These are phyloP conservation scores for Boletellus emodensis DNA, from an alignment of 768 basidiomycete genomes.

Conservation along the genomic window DNA sequence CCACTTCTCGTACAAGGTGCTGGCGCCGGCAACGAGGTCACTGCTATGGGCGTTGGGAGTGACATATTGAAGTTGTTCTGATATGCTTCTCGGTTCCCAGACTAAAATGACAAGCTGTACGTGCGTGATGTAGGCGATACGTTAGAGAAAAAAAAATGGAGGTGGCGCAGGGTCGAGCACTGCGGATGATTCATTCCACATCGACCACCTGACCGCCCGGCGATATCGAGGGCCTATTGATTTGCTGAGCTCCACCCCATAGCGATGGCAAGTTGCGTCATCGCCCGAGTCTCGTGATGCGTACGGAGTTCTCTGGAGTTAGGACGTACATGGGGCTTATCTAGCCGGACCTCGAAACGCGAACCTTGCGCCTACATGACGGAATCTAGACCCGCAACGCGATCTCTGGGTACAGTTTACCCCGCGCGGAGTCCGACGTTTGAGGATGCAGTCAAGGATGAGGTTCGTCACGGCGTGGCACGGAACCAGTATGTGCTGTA, in stretches of 20 bases:
- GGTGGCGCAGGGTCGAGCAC: not conserved
- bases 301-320: not conserved
- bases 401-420: not conserved
- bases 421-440: not conserved
- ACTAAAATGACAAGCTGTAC: constrained; percentile 5
- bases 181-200: not conserved
- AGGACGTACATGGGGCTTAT: constrained; percentile 3
- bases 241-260: not conserved
- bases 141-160: not conserved
- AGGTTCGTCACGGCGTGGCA: not conserved
- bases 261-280: not conserved
- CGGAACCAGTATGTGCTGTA: not conserved
- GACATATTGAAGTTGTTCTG: constrained; percentile 64
- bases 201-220: not conserved
- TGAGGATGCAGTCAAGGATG: not conserved
- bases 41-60: constrained; percentile 95
- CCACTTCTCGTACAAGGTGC: constrained; percentile 94
- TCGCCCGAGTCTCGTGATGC: not conserved
- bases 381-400: not conserved
- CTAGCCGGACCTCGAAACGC: not conserved
- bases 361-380: not conserved
- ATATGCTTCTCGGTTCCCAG: not conserved
- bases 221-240: not conserved
- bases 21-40: constrained; percentile 96
- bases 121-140: not conserved